These are phyloP conservation scores for Candida patagonica DNA, from an alignment of 805 yeast species.

Conservation along the genomic window DNA sequence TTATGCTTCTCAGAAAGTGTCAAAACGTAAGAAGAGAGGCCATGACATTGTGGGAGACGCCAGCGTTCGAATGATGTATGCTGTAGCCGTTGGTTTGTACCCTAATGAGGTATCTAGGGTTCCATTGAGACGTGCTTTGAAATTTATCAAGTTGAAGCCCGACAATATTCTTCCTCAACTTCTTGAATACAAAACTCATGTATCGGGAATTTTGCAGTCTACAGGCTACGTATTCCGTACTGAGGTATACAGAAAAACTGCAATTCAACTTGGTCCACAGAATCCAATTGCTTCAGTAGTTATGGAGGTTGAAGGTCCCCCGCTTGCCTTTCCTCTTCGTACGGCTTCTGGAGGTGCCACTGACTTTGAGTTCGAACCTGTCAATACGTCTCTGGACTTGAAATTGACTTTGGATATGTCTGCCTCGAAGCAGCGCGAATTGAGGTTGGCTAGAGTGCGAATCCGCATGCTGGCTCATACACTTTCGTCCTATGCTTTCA, in stretches of 20 bases:
- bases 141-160: background rate
- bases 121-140: background rate
- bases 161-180: background rate
- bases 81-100: background rate
- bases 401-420: background rate
- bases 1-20: background rate
- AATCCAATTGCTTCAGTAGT: background rate
- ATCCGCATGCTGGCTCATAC: background rate
- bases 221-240: background rate
- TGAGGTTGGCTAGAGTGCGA: background rate
- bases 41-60: constrained; percentile 1
- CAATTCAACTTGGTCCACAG: no score
- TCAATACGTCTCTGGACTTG: background rate
- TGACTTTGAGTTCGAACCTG: background rate
- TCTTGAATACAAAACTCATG: background rate
- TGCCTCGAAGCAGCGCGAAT: background rate
- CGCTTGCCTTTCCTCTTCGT: background rate
- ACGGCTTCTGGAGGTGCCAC: background rate
- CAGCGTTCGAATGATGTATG: background rate
- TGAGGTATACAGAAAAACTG: background rate
- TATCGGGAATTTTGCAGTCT: background rate
- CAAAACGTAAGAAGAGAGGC: background rate
- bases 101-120: background rate
- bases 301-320: background rate
- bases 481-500: background rate